Conservation (phyloP, 2,329 filamentous ascomycete species). For the Podosphaera fusca region DNA sequence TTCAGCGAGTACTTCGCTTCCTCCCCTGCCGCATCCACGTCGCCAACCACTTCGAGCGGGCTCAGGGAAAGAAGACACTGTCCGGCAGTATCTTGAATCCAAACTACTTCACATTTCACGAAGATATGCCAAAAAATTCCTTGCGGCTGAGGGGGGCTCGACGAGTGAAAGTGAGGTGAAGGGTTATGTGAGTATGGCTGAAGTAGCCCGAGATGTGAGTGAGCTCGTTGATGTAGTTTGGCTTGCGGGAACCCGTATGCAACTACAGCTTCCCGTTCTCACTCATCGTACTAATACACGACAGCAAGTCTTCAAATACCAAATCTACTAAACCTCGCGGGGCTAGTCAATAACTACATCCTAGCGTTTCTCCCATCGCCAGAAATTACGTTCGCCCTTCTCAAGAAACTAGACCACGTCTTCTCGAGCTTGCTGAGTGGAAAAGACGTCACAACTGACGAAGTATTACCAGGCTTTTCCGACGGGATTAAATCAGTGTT, state of each 20-base stretch:
- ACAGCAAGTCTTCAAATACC: conserved; percentile 59
- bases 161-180: conserved; percentile 24
- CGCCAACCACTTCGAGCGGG: conserved; percentile 28
- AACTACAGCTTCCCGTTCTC: not conserved
- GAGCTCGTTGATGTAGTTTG: conserved; percentile 59
- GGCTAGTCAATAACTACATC: conserved; percentile 49
- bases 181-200: conserved; percentile 36
- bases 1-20: not conserved
- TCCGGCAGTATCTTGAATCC: conserved; percentile 32
- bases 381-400: conserved; percentile 41
- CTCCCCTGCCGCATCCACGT: conserved; percentile 29
- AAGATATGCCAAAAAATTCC: conserved; percentile 36
- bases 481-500: conserved; percentile 34
- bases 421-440: conserved; percentile 56
- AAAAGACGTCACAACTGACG: conserved; percentile 39
- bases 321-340: conserved; percentile 57
- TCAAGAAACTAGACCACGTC: conserved; percentile 62
- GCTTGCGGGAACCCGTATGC: conserved; percentile 67
- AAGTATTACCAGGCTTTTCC: conserved; percentile 47
- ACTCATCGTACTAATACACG: not conserved
- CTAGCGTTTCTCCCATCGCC: conserved; percentile 47
- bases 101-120: conserved; percentile 29
- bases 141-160: conserved; percentile 20
- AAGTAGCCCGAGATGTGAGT: conserved; percentile 49
- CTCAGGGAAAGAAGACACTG: conserved; percentile 35